Evolutionary conservation across 371 early-diverging fungal species (phyloP).

Genomic region (Blakeslea trispora): DNA sequence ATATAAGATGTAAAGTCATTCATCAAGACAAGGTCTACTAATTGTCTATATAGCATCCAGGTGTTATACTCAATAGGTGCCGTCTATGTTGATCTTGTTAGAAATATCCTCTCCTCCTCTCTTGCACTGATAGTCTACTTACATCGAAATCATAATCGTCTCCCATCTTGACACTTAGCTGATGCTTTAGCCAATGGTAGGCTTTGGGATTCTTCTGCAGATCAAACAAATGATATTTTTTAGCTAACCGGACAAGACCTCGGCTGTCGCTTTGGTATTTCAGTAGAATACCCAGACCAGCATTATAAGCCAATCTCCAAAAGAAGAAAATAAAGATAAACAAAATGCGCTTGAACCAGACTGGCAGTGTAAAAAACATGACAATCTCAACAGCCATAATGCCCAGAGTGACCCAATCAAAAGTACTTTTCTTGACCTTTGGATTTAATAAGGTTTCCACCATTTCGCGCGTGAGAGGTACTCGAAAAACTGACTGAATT

Average conservation of each 20-base stretch:
- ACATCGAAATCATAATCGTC: slow-evolving; percentile 79
- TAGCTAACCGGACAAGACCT: slow-evolving; percentile 69
- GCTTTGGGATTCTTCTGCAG: slow-evolving; percentile 47
- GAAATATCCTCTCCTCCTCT: too few species aligned
- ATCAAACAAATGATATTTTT: slow-evolving; percentile 65
- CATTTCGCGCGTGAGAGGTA: slow-evolving; percentile 80
- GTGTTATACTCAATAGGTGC: slow-evolving; percentile 93
- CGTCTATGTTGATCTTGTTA: slow-evolving; percentile 40
- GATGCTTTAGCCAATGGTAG: slow-evolving; percentile 65
- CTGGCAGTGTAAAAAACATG: slow-evolving; percentile 65
- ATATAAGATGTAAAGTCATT: slow-evolving; percentile 90
- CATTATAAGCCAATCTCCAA: slow-evolving; percentile 89
- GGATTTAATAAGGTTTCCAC: slow-evolving; percentile 70
- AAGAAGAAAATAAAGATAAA: slow-evolving; percentile 76
- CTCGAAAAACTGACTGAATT: slow-evolving; percentile 55
- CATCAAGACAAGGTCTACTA: slow-evolving; percentile 92
- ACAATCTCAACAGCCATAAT: slow-evolving; percentile 66
- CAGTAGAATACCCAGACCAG: slow-evolving; percentile 82
- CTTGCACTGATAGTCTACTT: too few species aligned
- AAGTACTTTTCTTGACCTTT: slow-evolving; percentile 64
- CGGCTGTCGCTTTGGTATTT: slow-evolving; percentile 78
- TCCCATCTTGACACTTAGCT: slow-evolving; percentile 86
- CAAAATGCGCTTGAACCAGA: slow-evolving; percentile 47
- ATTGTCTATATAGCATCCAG: slow-evolving; percentile 92
- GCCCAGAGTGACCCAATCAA: slow-evolving; percentile 74